A percentile compares a stretch with the other conserved stretches of the same genome.
Conservation (phyloP, 2,329 filamentous ascomycete species). For the Stemphylium vesicarium region DNA sequence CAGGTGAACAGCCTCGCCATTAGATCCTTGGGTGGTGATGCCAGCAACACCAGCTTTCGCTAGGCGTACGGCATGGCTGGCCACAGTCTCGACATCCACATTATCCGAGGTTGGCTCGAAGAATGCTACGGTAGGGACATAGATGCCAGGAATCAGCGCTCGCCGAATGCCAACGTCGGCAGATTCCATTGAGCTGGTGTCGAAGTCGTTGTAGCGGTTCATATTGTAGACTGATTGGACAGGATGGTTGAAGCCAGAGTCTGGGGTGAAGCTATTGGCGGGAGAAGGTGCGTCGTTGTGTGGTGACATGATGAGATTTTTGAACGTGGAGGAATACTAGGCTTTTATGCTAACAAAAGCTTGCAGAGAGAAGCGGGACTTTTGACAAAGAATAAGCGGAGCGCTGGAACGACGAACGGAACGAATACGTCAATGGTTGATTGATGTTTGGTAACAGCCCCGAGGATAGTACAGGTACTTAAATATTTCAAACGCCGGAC, state of each 20-base stretch:
- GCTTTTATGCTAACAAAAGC: constrained; percentile 39
- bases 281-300: constrained; percentile 49
- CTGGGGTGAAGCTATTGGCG: constrained; percentile 40
- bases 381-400: constrained; percentile 45
- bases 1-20: constrained; percentile 82
- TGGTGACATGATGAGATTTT: constrained; percentile 44
- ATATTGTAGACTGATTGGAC: constrained; percentile 46
- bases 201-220: constrained; percentile 45
- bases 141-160: constrained; percentile 50
- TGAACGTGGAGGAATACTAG: constrained; percentile 14
- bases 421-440: constrained; percentile 45
- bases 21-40: constrained; percentile 79
- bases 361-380: constrained; percentile 29
- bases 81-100: constrained; percentile 50
- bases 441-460: constrained; percentile 31
- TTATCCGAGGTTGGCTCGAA: constrained; percentile 51
- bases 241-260: constrained; percentile 39
- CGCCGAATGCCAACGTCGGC: constrained; percentile 43
- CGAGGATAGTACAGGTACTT: constrained; percentile 45
- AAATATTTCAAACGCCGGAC: constrained; percentile 44
- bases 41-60: constrained; percentile 74
- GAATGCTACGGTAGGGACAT: constrained; percentile 54
- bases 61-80: constrained; percentile 67
- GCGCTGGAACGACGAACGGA: constrained; percentile 35
- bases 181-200: constrained; percentile 48